A percentile compares a stretch with the other conserved stretches of the same genome.
Conservation (phyloP, 2,329 filamentous ascomycete genomes). For the Trichoderma atroviride region DNA sequence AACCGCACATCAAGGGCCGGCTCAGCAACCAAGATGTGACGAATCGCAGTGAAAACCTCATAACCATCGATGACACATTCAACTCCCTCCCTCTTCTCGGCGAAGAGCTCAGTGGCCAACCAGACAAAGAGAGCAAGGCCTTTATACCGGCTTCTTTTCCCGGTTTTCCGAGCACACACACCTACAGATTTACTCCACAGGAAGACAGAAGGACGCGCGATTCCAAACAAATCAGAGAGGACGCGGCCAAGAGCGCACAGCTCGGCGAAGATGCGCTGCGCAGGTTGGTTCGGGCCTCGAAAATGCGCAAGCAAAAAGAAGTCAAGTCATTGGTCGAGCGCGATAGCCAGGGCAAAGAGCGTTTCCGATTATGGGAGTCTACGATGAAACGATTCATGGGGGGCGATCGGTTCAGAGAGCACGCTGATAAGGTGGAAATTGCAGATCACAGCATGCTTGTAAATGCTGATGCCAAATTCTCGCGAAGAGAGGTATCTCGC, state of each 20-base stretch:
- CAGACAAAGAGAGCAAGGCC: constrained; percentile 56
- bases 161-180: constrained; percentile 65
- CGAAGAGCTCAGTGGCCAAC: constrained; percentile 59
- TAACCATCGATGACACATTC: constrained; percentile 45
- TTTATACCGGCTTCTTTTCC: constrained; percentile 64
- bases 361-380: constrained; percentile 63
- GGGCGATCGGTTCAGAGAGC: constrained; percentile 36
- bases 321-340: constrained; percentile 59
- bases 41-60: constrained; percentile 44
- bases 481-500: constrained; percentile 57
- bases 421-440: constrained; percentile 51
- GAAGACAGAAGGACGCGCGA: constrained; percentile 52
- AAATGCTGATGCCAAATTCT: constrained; percentile 57
- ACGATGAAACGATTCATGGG: constrained; percentile 61
- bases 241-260: constrained; percentile 61
- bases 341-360: constrained; percentile 54
- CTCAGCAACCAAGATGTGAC: constrained; percentile 45
- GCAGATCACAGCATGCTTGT: constrained; percentile 68
- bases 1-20: constrained; percentile 59
- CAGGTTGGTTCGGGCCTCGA: constrained; percentile 61
- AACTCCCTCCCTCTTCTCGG: constrained; percentile 51
- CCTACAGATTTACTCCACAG: constrained; percentile 62
- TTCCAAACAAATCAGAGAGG: constrained; percentile 60
- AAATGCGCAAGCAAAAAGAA: constrained; percentile 67
- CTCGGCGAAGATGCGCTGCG: constrained; percentile 65